Base-by-base conservation (phyloP, 2,329 filamentous ascomycete species). In the Dichotomopilus funicola region DNA sequence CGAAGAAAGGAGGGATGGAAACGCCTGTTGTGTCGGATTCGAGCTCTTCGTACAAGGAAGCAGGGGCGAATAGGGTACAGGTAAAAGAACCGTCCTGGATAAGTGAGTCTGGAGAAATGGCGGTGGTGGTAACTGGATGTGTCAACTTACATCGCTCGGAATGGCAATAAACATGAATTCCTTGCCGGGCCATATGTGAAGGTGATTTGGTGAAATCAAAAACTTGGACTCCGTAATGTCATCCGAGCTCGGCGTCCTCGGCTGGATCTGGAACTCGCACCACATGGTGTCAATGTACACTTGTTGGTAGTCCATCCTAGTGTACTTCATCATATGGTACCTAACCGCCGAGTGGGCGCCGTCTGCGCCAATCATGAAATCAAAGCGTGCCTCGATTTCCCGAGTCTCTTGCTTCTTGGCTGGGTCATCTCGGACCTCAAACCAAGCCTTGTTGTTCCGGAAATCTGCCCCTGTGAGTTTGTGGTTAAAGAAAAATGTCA, bases 131-230 rank as follows among this genome's bases (percentile, higher is more conserved):
- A 40, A 7, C 13, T 10, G 44, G 27, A 7, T 6, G 1, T 3
- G 8, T 5, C 6, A 2, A n/a, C 77, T 62, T 68, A 83, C 81
- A 55, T 79, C 74, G 62, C 81, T 86, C 0, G 94, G 92, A 44
- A 99, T 91, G 13, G 94, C 95, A 66, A 99, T 99, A 73, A 99
- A 99, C 95, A 99, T 97, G 66, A 94, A 92, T 43, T 91, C 85
- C 64, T 85, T 86, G 36, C 89, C 91, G 0, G 94, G 94, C 94
- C 94, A 99, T 68, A 99, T 99, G 71, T 99, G 94, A 1, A 99
- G 78, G 68, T 97, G 91, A 65, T 96, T 89, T 1, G 91, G 90
- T 0, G 90, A 94, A 63, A 97, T 94, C 48, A 79, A 78, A 68
- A 95, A 97, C 62, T 70, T 75, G 34, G 73, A 70, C 46, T 69